phyloP scores from a whole-genome alignment of 306 rosid species.

The Quercus bicolor region DNA sequence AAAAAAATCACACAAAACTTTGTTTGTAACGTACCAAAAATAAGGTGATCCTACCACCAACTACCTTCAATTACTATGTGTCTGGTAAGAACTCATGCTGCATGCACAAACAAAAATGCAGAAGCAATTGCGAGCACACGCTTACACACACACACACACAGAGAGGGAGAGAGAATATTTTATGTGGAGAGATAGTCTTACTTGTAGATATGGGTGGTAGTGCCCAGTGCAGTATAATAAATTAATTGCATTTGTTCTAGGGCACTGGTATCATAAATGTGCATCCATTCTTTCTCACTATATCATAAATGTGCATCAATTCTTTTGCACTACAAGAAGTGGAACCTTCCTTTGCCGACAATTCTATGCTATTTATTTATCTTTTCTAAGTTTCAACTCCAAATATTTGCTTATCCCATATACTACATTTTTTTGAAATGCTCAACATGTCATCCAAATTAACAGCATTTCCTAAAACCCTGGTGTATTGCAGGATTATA shows the following conservation, averaged over 20 bases:
- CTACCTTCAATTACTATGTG: no score
- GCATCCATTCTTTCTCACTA: constrained; percentile 23
- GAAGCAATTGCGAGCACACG: neutral
- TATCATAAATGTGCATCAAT: constrained; percentile 30
- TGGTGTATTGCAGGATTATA: constrained; percentile 19
- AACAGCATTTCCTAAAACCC: constrained; percentile 18
- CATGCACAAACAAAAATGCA: neutral
- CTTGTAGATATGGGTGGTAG: neutral
- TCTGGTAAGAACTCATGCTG: no score
- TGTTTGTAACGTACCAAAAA: no score
- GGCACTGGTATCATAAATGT: constrained; percentile 24
- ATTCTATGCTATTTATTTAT: neutral
- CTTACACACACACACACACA: no score
- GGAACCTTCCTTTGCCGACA: constrained; percentile 60
- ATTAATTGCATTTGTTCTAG: constrained; percentile 27
- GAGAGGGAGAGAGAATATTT: no score
- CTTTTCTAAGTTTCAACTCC: neutral
- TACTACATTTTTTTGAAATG: constrained; percentile 20
- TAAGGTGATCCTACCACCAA: no score
- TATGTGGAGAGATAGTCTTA: neutral
- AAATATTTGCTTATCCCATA: neutral
- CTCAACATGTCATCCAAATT: constrained; percentile 26
- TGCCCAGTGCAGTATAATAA: constrained; percentile 3
- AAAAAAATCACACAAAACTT: no score
- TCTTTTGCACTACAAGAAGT: constrained; percentile 12